Conservation (phyloP, 2,329 filamentous ascomycete genomes). For the Teratosphaeria epicoccoides region DNA sequence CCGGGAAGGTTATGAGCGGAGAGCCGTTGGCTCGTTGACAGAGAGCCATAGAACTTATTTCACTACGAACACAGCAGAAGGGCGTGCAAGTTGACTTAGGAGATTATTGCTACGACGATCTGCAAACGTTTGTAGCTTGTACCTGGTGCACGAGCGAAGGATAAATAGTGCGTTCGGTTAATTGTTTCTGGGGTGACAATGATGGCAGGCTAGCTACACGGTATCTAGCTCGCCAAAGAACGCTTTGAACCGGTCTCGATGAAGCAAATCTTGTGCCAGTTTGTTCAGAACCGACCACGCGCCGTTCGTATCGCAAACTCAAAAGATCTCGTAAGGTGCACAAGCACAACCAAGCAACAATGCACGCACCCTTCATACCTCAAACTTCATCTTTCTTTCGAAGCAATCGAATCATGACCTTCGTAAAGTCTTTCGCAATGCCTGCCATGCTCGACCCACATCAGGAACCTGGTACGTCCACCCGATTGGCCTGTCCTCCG, state of each 20-base stretch:
- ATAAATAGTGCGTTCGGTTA: background rate
- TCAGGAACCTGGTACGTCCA: background rate
- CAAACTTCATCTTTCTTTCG: background rate
- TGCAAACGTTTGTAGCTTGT: no score
- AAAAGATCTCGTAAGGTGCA: background rate
- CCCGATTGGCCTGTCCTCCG: background rate
- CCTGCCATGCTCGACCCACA: background rate
- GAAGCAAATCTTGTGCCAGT: background rate
- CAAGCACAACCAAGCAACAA: background rate
- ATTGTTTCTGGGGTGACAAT: background rate
- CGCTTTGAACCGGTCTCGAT: background rate
- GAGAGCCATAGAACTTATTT: no score
- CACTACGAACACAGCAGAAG: no score
- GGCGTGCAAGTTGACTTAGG: no score
- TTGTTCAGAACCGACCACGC: background rate
- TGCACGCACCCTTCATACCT: background rate
- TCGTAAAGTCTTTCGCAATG: background rate
- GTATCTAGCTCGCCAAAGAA: background rate
- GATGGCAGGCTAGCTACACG: background rate
- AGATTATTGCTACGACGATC: no score
- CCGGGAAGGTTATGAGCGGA: no score
- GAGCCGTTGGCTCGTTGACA: no score
- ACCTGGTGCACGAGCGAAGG: background rate
- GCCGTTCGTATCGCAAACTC: background rate
- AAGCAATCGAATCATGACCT: background rate